Conservation (phyloP, 768 basidiomycete genomes). For the Russula foetens region DNA sequence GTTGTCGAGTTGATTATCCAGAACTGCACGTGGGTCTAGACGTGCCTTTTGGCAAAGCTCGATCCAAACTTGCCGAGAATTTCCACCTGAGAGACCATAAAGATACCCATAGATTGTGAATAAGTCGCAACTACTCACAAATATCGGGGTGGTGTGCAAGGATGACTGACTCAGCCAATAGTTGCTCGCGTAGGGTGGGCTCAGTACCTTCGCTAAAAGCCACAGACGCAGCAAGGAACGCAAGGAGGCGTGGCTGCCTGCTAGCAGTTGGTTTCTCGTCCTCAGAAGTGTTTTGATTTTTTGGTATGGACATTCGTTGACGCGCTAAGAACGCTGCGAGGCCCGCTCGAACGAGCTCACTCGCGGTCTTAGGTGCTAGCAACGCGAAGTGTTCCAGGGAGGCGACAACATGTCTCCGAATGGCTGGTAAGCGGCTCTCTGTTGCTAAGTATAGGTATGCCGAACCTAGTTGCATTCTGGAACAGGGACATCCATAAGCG, state of each 20-base stretch:
- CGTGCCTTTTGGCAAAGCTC: conserved; percentile 65
- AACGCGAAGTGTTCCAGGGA: conserved; percentile 35
- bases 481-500: not conserved
- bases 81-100: conserved; percentile 30
- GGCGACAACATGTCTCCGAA: conserved; percentile 40
- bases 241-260: conserved; percentile 45
- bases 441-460: conserved; percentile 63
- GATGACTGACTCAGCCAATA: conserved; percentile 50
- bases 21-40: conserved; percentile 57
- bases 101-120: not conserved
- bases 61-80: conserved; percentile 64
- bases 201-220: conserved; percentile 40
- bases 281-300: conserved; percentile 25
- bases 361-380: conserved; percentile 40
- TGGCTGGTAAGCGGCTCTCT: conserved; percentile 45
- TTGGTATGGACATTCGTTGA: conserved; percentile 25
- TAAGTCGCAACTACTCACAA: conserved; percentile 35
- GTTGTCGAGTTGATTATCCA: conserved; percentile 41
- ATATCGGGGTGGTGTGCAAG: conserved; percentile 66
- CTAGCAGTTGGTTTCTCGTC: conserved; percentile 36
- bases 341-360: conserved; percentile 51
- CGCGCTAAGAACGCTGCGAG: conserved; percentile 40
- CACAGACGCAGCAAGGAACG: conserved; percentile 45
- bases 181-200: conserved; percentile 32
- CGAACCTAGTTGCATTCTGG: conserved; percentile 54